These are phyloP conservation scores for Diaporthe amygdali DNA, from an alignment of 2,329 filamentous ascomycete species.

Conservation along the genomic window DNA sequence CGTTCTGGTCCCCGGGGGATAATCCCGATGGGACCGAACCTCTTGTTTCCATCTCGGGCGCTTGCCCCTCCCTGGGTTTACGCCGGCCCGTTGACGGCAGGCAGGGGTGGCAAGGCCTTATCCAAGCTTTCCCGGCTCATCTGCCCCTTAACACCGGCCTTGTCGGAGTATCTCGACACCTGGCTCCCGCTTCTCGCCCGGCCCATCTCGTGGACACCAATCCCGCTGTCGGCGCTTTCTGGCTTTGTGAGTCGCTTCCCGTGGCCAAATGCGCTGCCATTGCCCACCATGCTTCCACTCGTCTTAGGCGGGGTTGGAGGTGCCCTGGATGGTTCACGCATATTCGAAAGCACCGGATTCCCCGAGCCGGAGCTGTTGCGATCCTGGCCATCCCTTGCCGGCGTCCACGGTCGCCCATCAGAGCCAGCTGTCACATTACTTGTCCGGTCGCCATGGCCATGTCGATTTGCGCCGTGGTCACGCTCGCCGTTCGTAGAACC, in stretches of 20 bases:
- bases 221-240: slow-evolving; percentile 54
- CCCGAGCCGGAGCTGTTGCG: slow-evolving; percentile 34
- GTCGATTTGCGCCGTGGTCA: slow-evolving; percentile 50
- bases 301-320: slow-evolving; percentile 56
- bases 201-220: slow-evolving; percentile 40
- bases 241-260: slow-evolving; percentile 41
- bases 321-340: slow-evolving; percentile 20
- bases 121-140: slow-evolving; percentile 63
- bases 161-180: slow-evolving; percentile 33
- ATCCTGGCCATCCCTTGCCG: slow-evolving; percentile 45
- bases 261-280: slow-evolving; percentile 8
- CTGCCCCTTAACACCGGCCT: slow-evolving; percentile 36
- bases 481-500: slow-evolving; percentile 68
- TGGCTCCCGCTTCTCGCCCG: slow-evolving; percentile 31
- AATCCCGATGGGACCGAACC: slow-evolving; percentile 21
- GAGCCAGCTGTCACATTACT: slow-evolving; percentile 41
- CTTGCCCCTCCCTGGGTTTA: background rate
- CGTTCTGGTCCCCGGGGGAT: slow-evolving; percentile 22
- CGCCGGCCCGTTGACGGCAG: slow-evolving; percentile 34
- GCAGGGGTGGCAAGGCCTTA: slow-evolving; percentile 65
- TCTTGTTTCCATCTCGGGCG: background rate
- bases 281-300: slow-evolving; percentile 15
- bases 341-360: slow-evolving; percentile 37
- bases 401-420: slow-evolving; percentile 44
- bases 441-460: slow-evolving; percentile 36